A percentile compares a stretch with the other conserved stretches of the same genome.
Conservation (phyloP, 1,284 basidiomycete species). For the Trichosporon sp. region DNA sequence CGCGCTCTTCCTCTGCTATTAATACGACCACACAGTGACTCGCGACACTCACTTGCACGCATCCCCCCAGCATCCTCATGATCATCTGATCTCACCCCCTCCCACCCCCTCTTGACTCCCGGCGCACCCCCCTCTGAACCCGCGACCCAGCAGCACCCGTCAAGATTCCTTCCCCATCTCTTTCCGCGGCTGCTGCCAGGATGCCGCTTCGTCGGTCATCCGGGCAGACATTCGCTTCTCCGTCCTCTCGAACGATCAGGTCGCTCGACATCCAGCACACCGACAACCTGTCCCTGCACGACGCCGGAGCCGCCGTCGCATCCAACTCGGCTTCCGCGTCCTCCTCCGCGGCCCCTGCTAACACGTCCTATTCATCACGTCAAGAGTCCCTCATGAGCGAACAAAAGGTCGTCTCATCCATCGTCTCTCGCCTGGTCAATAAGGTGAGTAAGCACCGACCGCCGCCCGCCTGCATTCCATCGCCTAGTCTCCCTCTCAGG, state of each 20-base stretch:
- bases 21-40: not conserved
- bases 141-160: conserved; percentile 1
- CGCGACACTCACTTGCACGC: not conserved
- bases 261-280: conserved; percentile 23
- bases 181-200: conserved; percentile 9
- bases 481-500: not conserved
- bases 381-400: conserved; percentile 26
- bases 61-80: not conserved
- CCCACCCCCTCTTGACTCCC: not conserved
- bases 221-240: conserved; percentile 22
- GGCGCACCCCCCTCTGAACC: conserved; percentile 1
- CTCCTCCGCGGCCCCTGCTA: not conserved
- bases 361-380: conserved; percentile 7
- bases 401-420: conserved; percentile 34
- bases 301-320: conserved; percentile 8
- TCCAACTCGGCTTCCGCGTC: not conserved
- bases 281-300: conserved; percentile 20
- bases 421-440: conserved; percentile 40
- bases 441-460: conserved; percentile 31
- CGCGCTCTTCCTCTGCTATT: not conserved
- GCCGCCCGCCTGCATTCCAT: not conserved
- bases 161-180: conserved; percentile 7
- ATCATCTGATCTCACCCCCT: not conserved
- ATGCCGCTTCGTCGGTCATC: conserved; percentile 25
- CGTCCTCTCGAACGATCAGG: conserved; percentile 15